A percentile compares a stretch with the other conserved stretches of the same genome.
Conservation (phyloP, 352 stramenopile species). For the Achlya hypogyna region DNA sequence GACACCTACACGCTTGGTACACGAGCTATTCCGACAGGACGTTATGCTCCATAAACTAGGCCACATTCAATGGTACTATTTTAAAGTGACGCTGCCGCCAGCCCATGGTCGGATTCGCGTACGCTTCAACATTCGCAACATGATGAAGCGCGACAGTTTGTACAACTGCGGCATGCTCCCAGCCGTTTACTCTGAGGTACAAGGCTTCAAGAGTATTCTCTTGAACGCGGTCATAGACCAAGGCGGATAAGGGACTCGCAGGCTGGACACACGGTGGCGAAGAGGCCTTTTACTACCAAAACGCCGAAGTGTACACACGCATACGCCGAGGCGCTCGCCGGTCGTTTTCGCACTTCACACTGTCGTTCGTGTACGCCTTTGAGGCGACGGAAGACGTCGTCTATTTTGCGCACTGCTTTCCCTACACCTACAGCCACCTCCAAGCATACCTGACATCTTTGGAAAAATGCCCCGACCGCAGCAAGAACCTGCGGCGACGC, state of each 20-base stretch:
- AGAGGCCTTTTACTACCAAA: slow-evolving; percentile 82
- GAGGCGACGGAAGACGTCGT: slow-evolving; percentile 23
- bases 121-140: slow-evolving; percentile 82
- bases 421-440: slow-evolving; percentile 76
- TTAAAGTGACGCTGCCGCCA: slow-evolving; percentile 33
- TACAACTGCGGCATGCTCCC: slow-evolving; percentile 87
- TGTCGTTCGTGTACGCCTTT: slow-evolving; percentile 74
- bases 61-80: slow-evolving; percentile 88
- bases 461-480: slow-evolving; percentile 43
- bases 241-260: not conserved
- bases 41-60: slow-evolving; percentile 3
- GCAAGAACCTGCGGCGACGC: slow-evolving; percentile 38
- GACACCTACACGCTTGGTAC: slow-evolving; percentile 57
- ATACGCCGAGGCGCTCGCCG: slow-evolving; percentile 33
- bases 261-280: slow-evolving; percentile 59
- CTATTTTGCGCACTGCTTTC: slow-evolving; percentile 78
- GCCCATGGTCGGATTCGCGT: slow-evolving; percentile 29
- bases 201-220: slow-evolving; percentile 5
- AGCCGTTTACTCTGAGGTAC: slow-evolving; percentile 42
- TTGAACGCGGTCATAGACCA: not conserved
- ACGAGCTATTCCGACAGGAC: not conserved
- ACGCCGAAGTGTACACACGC: slow-evolving; percentile 54
- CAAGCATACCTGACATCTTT: slow-evolving; percentile 44
- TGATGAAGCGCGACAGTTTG: slow-evolving; percentile 75
- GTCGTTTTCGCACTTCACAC: slow-evolving; percentile 45